Conservation (phyloP, 257 asterid species). For the Petunia axillaris region DNA sequence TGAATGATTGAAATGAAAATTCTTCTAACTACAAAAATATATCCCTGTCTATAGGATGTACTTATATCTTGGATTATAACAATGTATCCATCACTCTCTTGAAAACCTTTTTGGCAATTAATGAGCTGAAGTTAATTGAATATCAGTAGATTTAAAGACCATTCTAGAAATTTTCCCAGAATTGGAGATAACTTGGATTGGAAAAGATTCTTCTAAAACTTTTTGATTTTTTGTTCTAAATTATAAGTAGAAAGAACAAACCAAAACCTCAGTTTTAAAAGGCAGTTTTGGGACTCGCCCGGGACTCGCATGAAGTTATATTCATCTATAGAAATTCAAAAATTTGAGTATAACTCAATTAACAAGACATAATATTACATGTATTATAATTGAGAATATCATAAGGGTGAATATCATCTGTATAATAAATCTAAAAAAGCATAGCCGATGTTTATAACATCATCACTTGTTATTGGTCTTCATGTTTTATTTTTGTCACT, state of each 20-base stretch:
- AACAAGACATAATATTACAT: no score
- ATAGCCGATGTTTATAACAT: no score
- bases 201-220: background rate
- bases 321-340: no score
- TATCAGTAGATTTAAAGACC: background rate
- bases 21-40: background rate
- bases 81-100: slow-evolving; percentile 7
- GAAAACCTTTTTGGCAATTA: background rate
- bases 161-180: background rate
- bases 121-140: background rate
- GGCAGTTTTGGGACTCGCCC: no score
- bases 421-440: no score
- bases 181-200: background rate
- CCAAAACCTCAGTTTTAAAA: no score
- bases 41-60: background rate
- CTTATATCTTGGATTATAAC: background rate
- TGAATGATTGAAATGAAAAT: background rate
- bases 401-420: no score
- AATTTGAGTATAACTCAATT: no score
- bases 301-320: no score
- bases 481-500: no score
- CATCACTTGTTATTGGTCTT: no score
- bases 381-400: no score
- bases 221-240: background rate
- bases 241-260: background rate